phyloP scores from a whole-genome alignment of 331 rosid genomes.

The Acacia concinna region DNA sequence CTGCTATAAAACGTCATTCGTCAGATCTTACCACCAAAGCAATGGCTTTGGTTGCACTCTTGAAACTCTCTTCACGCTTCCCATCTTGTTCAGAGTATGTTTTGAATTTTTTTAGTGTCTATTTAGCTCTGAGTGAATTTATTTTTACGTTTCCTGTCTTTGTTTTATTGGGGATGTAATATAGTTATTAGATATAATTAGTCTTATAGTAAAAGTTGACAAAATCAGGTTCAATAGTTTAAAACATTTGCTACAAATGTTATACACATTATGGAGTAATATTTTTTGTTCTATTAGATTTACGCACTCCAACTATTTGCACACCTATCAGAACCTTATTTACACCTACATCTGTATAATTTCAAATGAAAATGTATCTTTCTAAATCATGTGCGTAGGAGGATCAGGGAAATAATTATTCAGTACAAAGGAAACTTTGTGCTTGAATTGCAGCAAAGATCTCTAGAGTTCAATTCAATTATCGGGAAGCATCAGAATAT shows the following conservation, averaged over 20 bases:
- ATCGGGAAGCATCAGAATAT: constrained; percentile 88
- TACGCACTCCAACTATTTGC: background rate
- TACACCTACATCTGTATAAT: constrained; percentile 13
- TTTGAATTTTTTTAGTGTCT: constrained; percentile 21
- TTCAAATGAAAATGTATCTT: constrained; percentile 29
- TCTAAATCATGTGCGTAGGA: constrained; percentile 53
- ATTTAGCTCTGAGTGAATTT: constrained; percentile 20
- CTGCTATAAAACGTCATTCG: constrained; percentile 67
- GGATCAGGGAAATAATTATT: constrained; percentile 69
- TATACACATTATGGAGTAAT: background rate
- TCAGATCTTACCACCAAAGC: constrained; percentile 88
- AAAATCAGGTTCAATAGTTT: constrained; percentile 17
- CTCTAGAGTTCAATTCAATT: constrained; percentile 83
- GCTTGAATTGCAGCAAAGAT: constrained; percentile 99
- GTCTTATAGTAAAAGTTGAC: background rate
- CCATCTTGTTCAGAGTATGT: constrained; percentile 94
- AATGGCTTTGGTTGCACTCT: constrained; percentile 86
- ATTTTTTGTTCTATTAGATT: background rate
- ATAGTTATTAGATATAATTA: background rate
- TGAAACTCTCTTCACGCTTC: constrained; percentile 97
- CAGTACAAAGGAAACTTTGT: constrained; percentile 86
- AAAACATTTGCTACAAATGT: background rate
- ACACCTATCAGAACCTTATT: constrained; percentile 22
- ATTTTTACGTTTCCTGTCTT: constrained; percentile 18
- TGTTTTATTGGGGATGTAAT: constrained; percentile 18